Percentiles rank a stretch among this genome's conserved stretches.
Conservation (phyloP, 306 rosid genomes). For the Senna tora region DNA sequence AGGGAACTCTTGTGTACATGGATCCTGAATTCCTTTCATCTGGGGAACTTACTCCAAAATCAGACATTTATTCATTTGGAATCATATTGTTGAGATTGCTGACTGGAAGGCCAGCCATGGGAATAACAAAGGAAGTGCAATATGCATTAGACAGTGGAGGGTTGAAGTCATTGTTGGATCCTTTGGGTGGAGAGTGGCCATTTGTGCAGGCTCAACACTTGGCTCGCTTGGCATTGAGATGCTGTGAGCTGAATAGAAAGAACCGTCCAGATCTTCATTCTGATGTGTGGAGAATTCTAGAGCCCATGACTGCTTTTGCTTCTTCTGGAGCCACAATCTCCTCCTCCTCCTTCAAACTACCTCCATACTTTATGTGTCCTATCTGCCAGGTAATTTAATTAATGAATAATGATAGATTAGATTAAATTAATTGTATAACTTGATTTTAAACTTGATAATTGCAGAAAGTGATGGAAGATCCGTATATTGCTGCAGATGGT, state of each 20-base stretch:
- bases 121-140: conserved; percentile 74
- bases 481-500: conserved; percentile 95
- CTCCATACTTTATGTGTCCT: conserved; percentile 83
- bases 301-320: conserved; percentile 76
- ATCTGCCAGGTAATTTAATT: conserved; percentile 96
- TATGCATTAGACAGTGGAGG: conserved; percentile 67
- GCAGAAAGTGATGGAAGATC: conserved; percentile 97
- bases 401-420: too few relatives aligned
- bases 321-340: conserved; percentile 63
- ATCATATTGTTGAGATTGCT: conserved; percentile 70
- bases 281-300: conserved; percentile 85
- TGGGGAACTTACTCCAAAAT: conserved; percentile 81
- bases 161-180: conserved; percentile 69
- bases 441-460: too few relatives aligned
- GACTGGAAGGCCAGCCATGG: conserved; percentile 80
- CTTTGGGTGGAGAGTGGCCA: conserved; percentile 98
- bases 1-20: conserved; percentile 73
- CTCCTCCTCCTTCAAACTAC: conserved; percentile 55
- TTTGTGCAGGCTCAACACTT: conserved; percentile 85
- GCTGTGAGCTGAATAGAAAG: conserved; percentile 72
- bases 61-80: conserved; percentile 93
- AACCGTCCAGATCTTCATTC: conserved; percentile 72
- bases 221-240: conserved; percentile 77
- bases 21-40: conserved; percentile 83
- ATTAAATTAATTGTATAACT: too few relatives aligned